These are phyloP conservation scores for Eucalyptus grandis DNA, from an alignment of 345 rosid species.

Conservation along the genomic window DNA sequence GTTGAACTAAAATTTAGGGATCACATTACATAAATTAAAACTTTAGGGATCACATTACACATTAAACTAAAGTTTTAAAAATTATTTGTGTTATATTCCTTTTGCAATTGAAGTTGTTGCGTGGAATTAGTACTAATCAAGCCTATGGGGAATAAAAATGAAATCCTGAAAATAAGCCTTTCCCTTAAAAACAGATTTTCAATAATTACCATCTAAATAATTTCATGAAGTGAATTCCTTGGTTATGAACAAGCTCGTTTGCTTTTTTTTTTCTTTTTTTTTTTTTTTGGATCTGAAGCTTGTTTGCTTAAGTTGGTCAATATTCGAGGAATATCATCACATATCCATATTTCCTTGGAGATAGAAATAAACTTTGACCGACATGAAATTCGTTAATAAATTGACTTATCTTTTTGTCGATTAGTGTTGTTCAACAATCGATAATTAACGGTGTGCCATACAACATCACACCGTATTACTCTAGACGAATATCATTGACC, in stretches of 20 bases:
- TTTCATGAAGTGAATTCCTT: no score
- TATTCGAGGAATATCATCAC: not conserved
- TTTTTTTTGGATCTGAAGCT: not conserved
- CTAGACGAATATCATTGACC: not conserved
- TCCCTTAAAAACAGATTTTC: not conserved
- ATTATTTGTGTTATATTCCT: no score
- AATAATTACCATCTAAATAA: not conserved
- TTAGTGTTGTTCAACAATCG: not conserved
- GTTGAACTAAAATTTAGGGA: no score
- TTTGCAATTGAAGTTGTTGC: no score
- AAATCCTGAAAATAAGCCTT: not conserved
- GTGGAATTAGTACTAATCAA: no score
- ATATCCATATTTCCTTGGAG: not conserved
- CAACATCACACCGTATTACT: rapidly evolving
- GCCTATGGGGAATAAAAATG: no score
- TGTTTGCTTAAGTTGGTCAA: not conserved
- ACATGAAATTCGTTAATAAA: not conserved
- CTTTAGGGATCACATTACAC: rapidly evolving
- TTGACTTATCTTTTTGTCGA: no score
- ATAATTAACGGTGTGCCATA: not conserved
- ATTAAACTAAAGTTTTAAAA: no score
- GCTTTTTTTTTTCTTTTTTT: not conserved
- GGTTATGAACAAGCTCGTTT: not conserved
- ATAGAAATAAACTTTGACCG: not conserved
- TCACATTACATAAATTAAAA: no score